Evolutionary conservation across 805 yeast species (phyloP), one percentile per base, ranked within the genome.

Genomic region (Kuraishia cidri): DNA sequence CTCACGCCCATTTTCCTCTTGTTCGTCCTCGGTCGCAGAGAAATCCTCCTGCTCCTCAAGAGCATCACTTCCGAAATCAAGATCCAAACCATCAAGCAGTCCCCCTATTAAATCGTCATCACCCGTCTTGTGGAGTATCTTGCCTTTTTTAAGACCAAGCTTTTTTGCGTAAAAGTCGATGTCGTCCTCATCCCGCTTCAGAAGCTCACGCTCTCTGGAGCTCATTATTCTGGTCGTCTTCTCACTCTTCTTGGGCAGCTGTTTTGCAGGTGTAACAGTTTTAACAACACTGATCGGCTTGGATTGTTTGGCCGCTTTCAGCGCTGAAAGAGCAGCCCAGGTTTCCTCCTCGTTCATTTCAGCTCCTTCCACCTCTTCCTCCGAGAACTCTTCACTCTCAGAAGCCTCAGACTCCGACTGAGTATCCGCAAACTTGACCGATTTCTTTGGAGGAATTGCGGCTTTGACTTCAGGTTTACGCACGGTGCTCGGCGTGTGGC

Each of bases 91-190:
- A 33, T 84, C 95, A 4, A 87, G 58, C 15, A 87, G 50, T n/a
- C 87, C 94, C 29, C 83, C 95, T 30, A 87, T 62, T 2, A 79
- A 71, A 54, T 86, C 95, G 47, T 80, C 82, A 10, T 75, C 86
- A 25, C 68, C 77, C 3, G 48, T 48, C 40, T 69, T 70, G 24
- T 65, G 56, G 30, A 79, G 60, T 11, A 62, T 64, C 34, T 65
- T 67, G 0, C 75, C 72, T 41, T 75, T 75, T 36, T 62, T 64
- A 43, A 83, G 52, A 1, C 94, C 94, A 7, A 88, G 62, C 46
- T 82, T 79, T 40, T 79, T 80, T 3, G 96, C 88, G 52, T 86
- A 88, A 48, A 79, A 85, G 27, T 69, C 74, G 57, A 83, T 77
- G 34, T 88, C 95, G 36, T 73, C 78, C 37, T 84, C 94, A 43